Evolutionary conservation across 75 land plant genomes (phyloP).

Genomic region (Chamaecyparis obtusa): DNA sequence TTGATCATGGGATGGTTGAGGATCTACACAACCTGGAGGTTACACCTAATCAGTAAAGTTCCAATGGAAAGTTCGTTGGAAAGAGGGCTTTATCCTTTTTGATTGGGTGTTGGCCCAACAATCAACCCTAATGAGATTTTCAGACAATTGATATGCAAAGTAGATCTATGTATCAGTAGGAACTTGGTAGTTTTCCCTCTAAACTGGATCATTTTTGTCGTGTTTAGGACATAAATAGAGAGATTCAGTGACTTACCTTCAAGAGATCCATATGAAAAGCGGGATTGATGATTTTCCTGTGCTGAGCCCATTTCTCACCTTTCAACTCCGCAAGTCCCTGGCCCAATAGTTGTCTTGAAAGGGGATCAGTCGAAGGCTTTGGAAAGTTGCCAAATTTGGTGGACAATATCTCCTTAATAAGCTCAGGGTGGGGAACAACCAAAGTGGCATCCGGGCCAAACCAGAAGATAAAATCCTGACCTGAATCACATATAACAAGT

Average conservation of each 20-base stretch:
- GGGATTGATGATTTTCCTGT: constrained; percentile 31
- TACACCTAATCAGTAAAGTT: neutral
- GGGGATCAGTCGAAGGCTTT: neutral
- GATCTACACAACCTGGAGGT: neutral
- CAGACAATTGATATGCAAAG: neutral
- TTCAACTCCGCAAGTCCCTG: constrained; percentile 21
- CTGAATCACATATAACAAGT: neutral
- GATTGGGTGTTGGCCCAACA: neutral
- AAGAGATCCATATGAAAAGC: constrained; percentile 43
- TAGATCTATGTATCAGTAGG: neutral
- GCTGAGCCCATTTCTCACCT: constrained; percentile 42
- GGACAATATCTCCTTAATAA: constrained; percentile 17
- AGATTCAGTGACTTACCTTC: constrained; percentile 26
- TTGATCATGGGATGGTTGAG: neutral
- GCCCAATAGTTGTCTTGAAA: neutral
- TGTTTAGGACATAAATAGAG: neutral
- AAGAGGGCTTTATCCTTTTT: neutral
- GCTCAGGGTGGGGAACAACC: constrained; percentile 11
- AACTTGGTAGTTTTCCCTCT: neutral
- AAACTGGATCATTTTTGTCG: neutral
- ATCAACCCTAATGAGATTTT: no score
- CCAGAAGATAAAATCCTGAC: constrained; percentile 21
- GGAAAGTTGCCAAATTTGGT: constrained; percentile 17
- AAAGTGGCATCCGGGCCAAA: constrained; percentile 13
- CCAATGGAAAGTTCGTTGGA: no score